phyloP scores from a whole-genome alignment of 2,329 filamentous ascomycete species.

The Aureobasidium sp. region DNA sequence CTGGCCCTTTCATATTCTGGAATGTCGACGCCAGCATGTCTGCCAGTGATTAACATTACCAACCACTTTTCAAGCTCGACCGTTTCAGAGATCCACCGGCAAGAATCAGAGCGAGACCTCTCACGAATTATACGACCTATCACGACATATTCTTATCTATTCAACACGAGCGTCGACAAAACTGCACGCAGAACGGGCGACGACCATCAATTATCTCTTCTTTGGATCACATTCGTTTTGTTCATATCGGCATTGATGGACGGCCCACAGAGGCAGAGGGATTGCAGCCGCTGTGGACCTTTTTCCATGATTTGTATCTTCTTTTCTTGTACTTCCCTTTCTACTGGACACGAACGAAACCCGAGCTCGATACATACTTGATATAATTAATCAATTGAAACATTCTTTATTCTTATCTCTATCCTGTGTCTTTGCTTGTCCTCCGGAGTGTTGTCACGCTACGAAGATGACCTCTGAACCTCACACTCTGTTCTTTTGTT shows the following conservation, averaged over 20 bases:
- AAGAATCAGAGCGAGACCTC: background rate
- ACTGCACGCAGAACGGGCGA: background rate
- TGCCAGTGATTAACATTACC: background rate
- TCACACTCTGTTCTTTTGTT: too few relatives aligned
- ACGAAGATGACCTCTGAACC: too few relatives aligned
- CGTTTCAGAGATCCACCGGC: too few relatives aligned
- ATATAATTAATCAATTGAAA: background rate
- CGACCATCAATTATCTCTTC: background rate
- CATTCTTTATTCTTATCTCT: background rate
- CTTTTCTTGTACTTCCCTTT: background rate
- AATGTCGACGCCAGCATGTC: constrained; percentile 24
- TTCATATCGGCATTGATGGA: background rate
- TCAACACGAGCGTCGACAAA: background rate
- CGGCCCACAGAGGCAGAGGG: background rate
- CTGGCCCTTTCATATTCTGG: constrained; percentile 38
- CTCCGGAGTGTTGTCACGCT: too few relatives aligned
- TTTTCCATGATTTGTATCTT: background rate
- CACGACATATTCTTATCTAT: background rate
- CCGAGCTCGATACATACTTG: background rate
- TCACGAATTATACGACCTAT: background rate
- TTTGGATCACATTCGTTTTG: background rate
- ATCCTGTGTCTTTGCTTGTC: background rate
- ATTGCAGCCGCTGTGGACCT: background rate
- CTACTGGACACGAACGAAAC: background rate
- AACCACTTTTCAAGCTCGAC: background rate